A percentile compares a stretch with the other conserved stretches of the same genome.
Conservation (phyloP, 2,329 filamentous ascomycete genomes). For the Paraphoma sp. region DNA sequence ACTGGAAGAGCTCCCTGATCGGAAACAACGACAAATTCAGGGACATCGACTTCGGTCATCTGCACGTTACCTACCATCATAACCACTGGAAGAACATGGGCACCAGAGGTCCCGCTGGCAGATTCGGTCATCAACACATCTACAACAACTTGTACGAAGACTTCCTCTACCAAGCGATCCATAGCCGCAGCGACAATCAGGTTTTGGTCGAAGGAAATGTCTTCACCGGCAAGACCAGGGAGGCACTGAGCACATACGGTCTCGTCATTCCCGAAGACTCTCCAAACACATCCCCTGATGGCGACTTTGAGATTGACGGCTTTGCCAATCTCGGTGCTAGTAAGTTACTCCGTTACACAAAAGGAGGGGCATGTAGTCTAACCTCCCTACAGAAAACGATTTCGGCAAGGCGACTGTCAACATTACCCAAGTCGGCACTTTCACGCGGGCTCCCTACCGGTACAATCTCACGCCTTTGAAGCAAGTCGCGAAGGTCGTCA, state of each 20-base stretch:
- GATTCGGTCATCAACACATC: constrained; percentile 71
- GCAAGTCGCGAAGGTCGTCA: constrained; percentile 52
- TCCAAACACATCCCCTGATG: constrained; percentile 61
- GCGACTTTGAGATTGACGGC: constrained; percentile 62
- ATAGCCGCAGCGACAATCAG: constrained; percentile 54
- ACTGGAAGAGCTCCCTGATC: constrained; percentile 68
- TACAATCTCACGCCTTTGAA: constrained; percentile 57
- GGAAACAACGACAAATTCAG: constrained; percentile 66
- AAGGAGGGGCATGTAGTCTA: constrained; percentile 4
- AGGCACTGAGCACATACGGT: constrained; percentile 62
- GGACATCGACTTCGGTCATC: constrained; percentile 65
- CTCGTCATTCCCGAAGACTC: constrained; percentile 63
- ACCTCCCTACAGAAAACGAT: constrained; percentile 49
- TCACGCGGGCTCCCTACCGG: constrained; percentile 57
- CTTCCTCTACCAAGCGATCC: constrained; percentile 49
- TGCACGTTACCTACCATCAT: constrained; percentile 71
- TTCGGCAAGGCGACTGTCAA: constrained; percentile 58
- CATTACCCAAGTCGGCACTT: constrained; percentile 59
- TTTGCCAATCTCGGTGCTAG: constrained; percentile 62
- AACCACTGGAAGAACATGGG: constrained; percentile 71
- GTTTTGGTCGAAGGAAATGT: constrained; percentile 56
- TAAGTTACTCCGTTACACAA: constrained; percentile 39
- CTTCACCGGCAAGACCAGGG: constrained; percentile 55
- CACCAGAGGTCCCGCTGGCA: constrained; percentile 67
- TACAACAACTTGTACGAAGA: constrained; percentile 60